Percentiles rank a stretch among this genome's conserved stretches.
These are phyloP conservation scores for Kwoniella europaea DNA, from an alignment of 768 basidiomycete genomes.

Conservation along the genomic window DNA sequence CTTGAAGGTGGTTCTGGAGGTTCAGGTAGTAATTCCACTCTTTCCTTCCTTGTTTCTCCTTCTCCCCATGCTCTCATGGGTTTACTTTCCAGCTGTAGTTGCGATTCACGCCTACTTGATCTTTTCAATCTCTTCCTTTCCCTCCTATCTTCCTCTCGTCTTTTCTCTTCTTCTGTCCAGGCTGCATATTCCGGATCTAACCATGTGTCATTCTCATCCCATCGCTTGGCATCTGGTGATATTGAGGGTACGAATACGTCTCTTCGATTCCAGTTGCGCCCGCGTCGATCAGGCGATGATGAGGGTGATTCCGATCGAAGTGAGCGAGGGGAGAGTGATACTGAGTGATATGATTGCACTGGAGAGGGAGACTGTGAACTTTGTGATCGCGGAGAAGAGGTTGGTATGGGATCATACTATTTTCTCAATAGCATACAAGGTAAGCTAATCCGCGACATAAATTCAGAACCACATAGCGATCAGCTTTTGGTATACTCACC, in stretches of 20 bases:
- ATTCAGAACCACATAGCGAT: background rate
- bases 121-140: slow-evolving; percentile 21
- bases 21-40: slow-evolving; percentile 39
- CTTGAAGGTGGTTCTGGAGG: slow-evolving; percentile 17
- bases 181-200: slow-evolving; percentile 44
- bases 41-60: background rate
- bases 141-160: slow-evolving; percentile 30
- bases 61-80: slow-evolving; percentile 19
- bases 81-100: slow-evolving; percentile 3
- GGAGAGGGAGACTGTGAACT: slow-evolving; percentile 30
- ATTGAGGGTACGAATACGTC: slow-evolving; percentile 44
- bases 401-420: slow-evolving; percentile 48
- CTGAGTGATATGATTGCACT: background rate
- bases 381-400: slow-evolving; percentile 6
- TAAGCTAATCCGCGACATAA: background rate
- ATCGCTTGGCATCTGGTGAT: slow-evolving; percentile 31
- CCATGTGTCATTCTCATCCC: slow-evolving; percentile 48
- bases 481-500: slow-evolving; percentile 60
- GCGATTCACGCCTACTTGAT: background rate
- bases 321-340: slow-evolving; percentile 17
- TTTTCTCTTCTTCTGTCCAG: slow-evolving; percentile 39
- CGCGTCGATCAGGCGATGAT: slow-evolving; percentile 11
- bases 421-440: background rate
- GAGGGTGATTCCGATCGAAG: slow-evolving; percentile 8
- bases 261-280: slow-evolving; percentile 31